These are phyloP conservation scores for carrot (Daucus carota) DNA, from an alignment of 129 eudicot genomes.

Conservation along the genomic window DH1_v3.0 NC_030388.2:25284501-25285000, in stretches of 20 bases:
- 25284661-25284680: constrained; percentile 25
- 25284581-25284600: neutral
- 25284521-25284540: constrained; percentile 81
- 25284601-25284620: neutral
- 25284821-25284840: neutral
- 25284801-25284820: neutral
- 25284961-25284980: neutral
- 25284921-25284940: neutral
- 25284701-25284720: constrained; percentile 70
- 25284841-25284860: neutral
- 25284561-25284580: constrained; percentile 86
- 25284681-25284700: constrained; percentile 77
- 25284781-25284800: neutral
- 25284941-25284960: neutral
- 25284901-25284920: neutral
- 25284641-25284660: neutral
- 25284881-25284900: neutral
- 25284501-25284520: constrained; percentile 87
- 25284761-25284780: constrained; percentile 27
- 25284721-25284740: constrained; percentile 88
- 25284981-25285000: neutral
- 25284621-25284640: neutral
- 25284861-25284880: neutral
- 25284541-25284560: constrained; percentile 83
- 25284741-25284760: constrained; percentile 91